Percentiles rank a stretch among this genome's conserved stretches.
phyloP scores from a whole-genome alignment of 257 asterid species.

The Linderniella brevidens region DNA sequence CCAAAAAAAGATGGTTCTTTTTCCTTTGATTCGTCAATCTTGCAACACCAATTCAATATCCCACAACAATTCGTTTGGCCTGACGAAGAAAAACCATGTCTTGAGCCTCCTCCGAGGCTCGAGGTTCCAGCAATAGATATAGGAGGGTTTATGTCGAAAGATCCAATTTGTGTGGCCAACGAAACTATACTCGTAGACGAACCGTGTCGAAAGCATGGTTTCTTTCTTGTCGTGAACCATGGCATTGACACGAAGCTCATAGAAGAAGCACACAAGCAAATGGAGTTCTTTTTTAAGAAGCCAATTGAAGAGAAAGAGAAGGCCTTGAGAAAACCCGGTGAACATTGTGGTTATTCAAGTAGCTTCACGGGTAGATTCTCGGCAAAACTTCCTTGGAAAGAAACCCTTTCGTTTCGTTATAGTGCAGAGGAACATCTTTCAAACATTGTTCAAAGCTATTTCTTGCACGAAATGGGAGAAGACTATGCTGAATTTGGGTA shows the following conservation, averaged over 20 bases:
- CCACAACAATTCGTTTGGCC: constrained; percentile 87
- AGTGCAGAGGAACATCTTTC: constrained; percentile 19
- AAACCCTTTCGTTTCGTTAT: constrained; percentile 68
- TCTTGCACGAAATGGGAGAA: constrained; percentile 28
- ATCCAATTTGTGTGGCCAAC: constrained; percentile 20
- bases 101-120: constrained; percentile 23
- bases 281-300: constrained; percentile 50
- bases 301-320: constrained; percentile 42
- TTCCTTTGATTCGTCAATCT: constrained; percentile 29
- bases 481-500: constrained; percentile 14
- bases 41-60: constrained; percentile 26
- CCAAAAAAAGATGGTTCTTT: constrained; percentile 6
- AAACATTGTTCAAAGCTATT: constrained; percentile 44
- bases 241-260: constrained; percentile 27
- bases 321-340: constrained; percentile 52
- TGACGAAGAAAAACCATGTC: constrained; percentile 55
- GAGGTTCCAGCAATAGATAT: constrained; percentile 51
- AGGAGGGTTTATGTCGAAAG: constrained; percentile 51
- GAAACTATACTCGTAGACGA: constrained; percentile 50
- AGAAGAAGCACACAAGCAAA: constrained; percentile 41
- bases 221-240: constrained; percentile 65
- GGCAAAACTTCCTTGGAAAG: constrained; percentile 89
- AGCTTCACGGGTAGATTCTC: constrained; percentile 84
- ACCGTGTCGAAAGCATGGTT: constrained; percentile 55
- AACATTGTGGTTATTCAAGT: constrained; percentile 82